Base-by-base conservation (phyloP, 179 eudicot genomes). In the Corrigiola litoralis region DNA sequence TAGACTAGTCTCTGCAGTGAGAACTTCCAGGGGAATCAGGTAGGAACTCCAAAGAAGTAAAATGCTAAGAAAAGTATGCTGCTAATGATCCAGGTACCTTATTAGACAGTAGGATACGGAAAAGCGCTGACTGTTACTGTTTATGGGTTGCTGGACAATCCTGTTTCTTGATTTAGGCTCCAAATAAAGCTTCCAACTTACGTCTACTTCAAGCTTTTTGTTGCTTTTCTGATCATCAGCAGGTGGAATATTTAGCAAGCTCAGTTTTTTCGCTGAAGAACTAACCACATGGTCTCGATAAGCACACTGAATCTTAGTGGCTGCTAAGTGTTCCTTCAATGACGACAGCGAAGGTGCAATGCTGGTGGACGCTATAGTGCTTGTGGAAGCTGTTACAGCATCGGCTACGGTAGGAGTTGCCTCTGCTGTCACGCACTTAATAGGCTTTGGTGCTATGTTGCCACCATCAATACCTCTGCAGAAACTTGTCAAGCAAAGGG, bases 281-380 rank as follows among this genome's bases (percentile, higher is more conserved):
- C 49, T 59, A 59, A 40, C 49, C 64, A 24, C 25, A 59, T 59
- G 10, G 24, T 36, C 36, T 41, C 64, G 47, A 59, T 40, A 59
- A 16, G 64, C 64, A 2, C 5, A 25, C 4, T 59, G 64, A 25
- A 59, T 59, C 42, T 41, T 59, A 25, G 64, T 14, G 7, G 64
- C 64, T 7, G 64, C 64, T 7, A 59, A 59, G 20, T 59, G 64
- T 40, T 59, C 50, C 34, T 41, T 59, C 64, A 59, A 59, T 12
- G 64, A 40, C 0, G 64, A 27, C 25, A 6, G 12, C 36, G n/a
- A 52, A 52, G n/a, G n/a, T n/a, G n/a, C n/a, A n/a, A n/a, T n/a
- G n/a, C n/a, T n/a, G n/a, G n/a, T n/a, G n/a, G n/a, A n/a, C n/a
- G n/a, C n/a, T n/a, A n/a, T n/a, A n/a, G n/a, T 21, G 24, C 12